A percentile compares a stretch with the other conserved stretches of the same genome.
Conservation (phyloP, 805 yeast genomes). For the Saccharomyces jurei region DNA sequence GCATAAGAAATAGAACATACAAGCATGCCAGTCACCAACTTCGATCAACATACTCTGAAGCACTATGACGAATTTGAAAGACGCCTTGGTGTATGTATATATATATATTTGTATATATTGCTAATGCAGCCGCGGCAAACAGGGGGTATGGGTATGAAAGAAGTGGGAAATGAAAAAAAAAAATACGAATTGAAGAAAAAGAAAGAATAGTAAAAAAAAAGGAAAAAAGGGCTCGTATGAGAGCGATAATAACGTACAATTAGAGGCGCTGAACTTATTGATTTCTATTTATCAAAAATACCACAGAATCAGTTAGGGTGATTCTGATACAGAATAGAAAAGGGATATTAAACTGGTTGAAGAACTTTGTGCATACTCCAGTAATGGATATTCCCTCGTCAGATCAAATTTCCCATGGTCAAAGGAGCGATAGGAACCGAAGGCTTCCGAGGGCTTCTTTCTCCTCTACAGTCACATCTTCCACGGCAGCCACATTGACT, state of each 20-base stretch:
- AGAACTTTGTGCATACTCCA: neutral
- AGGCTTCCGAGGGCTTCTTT: constrained; percentile 17
- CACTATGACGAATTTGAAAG: neutral
- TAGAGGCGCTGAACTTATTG: neutral
- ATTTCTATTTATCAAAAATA: neutral
- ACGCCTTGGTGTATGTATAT: neutral
- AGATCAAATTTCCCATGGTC: neutral
- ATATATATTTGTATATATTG: neutral
- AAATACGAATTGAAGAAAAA: neutral
- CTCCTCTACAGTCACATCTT: constrained; percentile 29
- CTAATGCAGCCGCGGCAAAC: neutral
- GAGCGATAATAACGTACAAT: neutral
- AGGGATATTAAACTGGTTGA: neutral
- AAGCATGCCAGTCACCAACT: neutral
- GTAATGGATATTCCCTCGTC: neutral
- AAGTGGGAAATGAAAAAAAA: neutral
- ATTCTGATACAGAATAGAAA: neutral
- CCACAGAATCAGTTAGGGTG: neutral
- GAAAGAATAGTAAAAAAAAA: neutral
- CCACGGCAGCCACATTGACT: constrained; percentile 27
- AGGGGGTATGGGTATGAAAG: neutral
- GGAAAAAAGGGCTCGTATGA: neutral
- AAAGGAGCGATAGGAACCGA: neutral
- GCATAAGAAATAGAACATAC: neutral
- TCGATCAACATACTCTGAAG: neutral